Percentiles rank a stretch among this genome's conserved stretches.
These are phyloP conservation scores for Phytophthora cryptogea DNA, from an alignment of 352 stramenopile species.

Conservation along the genomic window DNA sequence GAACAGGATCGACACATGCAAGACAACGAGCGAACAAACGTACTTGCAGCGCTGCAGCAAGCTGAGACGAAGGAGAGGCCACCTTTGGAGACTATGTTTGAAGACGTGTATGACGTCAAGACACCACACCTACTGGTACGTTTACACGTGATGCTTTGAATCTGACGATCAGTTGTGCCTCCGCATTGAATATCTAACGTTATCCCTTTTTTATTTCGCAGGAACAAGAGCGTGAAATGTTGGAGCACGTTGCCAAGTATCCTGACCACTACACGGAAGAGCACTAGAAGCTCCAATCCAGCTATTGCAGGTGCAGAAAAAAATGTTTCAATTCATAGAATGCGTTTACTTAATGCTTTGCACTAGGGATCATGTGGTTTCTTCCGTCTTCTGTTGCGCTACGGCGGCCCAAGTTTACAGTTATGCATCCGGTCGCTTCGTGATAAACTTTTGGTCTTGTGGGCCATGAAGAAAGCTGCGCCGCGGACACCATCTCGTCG, in stretches of 20 bases:
- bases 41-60: constrained; percentile 81
- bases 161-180: too few relatives aligned
- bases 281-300: constrained; percentile 20
- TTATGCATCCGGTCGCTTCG: constrained; percentile 34
- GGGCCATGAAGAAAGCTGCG: constrained; percentile 19
- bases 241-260: constrained; percentile 93
- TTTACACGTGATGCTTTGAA: background rate
- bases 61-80: constrained; percentile 93
- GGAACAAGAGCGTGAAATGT: constrained; percentile 93
- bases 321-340: constrained; percentile 6
- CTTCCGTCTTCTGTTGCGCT: background rate
- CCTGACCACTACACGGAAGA: constrained; percentile 88
- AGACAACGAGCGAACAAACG: constrained; percentile 89
- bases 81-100: constrained; percentile 92
- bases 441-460: constrained; percentile 21
- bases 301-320: constrained; percentile 6
- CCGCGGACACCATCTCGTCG: background rate
- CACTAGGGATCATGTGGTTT: background rate
- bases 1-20: constrained; percentile 82
- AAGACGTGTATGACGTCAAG: constrained; percentile 97
- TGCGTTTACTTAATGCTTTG: background rate
- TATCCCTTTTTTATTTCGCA: constrained; percentile 18
- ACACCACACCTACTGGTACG: constrained; percentile 89
- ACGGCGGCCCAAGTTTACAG: constrained; percentile 28
- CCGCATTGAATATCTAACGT: background rate